phyloP scores from a whole-genome alignment of 306 rosid species.

The Pterocarpus macrocarpus region DNA sequence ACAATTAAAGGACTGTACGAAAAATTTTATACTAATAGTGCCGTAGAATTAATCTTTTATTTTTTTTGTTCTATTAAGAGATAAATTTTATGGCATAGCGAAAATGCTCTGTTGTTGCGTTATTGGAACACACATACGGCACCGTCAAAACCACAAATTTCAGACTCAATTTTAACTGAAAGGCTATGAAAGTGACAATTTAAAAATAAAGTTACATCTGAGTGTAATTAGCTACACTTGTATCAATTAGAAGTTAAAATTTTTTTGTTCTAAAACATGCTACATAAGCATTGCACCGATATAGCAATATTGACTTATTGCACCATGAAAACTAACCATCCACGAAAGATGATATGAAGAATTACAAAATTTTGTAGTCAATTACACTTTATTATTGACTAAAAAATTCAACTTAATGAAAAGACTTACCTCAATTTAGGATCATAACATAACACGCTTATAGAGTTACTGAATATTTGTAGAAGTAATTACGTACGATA shows the following conservation, averaged over 20 bases:
- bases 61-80: background rate
- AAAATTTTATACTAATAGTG: too few relatives aligned
- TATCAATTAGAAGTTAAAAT: background rate
- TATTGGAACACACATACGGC: background rate
- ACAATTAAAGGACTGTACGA: too few relatives aligned
- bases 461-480: too few relatives aligned
- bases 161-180: background rate
- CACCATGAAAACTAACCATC: background rate
- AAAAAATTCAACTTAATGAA: too few relatives aligned
- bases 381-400: too few relatives aligned
- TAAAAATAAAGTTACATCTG: too few relatives aligned
- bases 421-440: too few relatives aligned
- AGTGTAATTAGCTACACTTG: too few relatives aligned
- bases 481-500: too few relatives aligned
- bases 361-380: too few relatives aligned
- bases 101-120: slow-evolving; percentile 7
- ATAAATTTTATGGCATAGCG: background rate
- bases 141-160: background rate
- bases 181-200: slow-evolving; percentile 19
- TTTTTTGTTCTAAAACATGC: background rate
- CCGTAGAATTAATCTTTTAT: too few relatives aligned
- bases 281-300: background rate
- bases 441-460: too few relatives aligned
- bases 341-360: background rate
- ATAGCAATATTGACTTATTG: background rate